Evolutionary conservation across 2,329 filamentous ascomycete species (phyloP), one percentile per base, ranked within the genome.

Genomic region (Neofusicoccum kwambonambiense): DNA sequence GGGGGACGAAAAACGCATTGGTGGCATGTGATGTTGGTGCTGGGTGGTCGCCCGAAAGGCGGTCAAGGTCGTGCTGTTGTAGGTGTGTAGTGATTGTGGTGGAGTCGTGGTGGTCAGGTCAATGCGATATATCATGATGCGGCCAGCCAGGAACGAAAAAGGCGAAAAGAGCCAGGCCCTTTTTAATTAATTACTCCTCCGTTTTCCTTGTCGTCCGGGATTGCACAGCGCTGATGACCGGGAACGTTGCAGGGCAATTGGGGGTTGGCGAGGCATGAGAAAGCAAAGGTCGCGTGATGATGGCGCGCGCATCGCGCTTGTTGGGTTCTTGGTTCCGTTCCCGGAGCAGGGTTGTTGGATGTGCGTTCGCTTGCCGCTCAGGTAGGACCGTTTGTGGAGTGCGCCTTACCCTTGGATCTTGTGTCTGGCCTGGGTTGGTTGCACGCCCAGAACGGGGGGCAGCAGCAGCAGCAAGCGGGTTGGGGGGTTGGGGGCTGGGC

Each of bases 311-410:
- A 45, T 17, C 54, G 54, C 54, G 54, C 42, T 45, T 44, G 42
- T 60, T 37, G 27, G 15, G 15, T 58, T 9, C 8, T 51, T 22
- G 27, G 27, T 35, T 17, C 56, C 31, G 56, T 49, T 60, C 41
- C 31, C 42, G n/a, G 42, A 22, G 42, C 42, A 60, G 56, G 56
- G 31, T 60, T 58, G 52, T 17, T 45, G 54, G 7, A 58, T 58
- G 54, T 35, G 35, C 22, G 54, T 45, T 35, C n/a, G 12, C 22
- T 56, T 34, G 35, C 37, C 31, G 22, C 39, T 15, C 44, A n/a
- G 56, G 31, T 45, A 19, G 42, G 42, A 60, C 56, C 31, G 56
- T 45, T 60, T 47, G 56, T 60, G 56, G 56, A 60, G 49, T 35
- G n/a, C 56, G 31, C 56, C 56, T 60, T 19, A 27, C 13, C 37